Evolutionary conservation across 2,329 filamentous ascomycete genomes (phyloP).

Genomic region (Trematosphaeria pertusa): DNA sequence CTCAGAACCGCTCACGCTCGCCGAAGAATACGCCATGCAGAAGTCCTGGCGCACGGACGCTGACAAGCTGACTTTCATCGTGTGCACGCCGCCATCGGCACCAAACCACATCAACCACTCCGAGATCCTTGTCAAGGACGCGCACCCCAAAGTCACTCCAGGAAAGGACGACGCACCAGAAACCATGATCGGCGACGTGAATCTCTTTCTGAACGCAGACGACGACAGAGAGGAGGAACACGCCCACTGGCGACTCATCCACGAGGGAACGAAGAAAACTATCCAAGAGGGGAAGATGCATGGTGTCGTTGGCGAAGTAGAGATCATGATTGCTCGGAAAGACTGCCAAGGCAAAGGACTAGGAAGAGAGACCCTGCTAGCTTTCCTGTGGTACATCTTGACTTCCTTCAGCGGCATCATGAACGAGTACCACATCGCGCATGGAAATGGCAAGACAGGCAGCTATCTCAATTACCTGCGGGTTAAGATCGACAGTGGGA

Average conservation of each 20-base stretch:
- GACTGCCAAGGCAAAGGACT: constrained; percentile 67
- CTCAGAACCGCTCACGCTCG: constrained; percentile 80
- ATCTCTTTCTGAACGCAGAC: constrained; percentile 71
- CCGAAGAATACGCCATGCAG: constrained; percentile 91
- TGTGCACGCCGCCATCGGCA: constrained; percentile 58
- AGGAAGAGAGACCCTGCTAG: constrained; percentile 69
- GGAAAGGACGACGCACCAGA: constrained; percentile 60
- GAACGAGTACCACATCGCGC: constrained; percentile 56
- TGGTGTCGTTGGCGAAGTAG: constrained; percentile 71
- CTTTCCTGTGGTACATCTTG: constrained; percentile 74
- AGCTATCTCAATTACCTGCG: constrained; percentile 56
- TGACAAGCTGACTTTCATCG: constrained; percentile 93
- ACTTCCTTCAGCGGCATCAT: constrained; percentile 63
- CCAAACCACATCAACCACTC: not conserved
- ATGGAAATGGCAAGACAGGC: constrained; percentile 19
- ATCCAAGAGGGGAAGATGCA: constrained; percentile 1
- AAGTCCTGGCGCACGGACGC: constrained; percentile 79
- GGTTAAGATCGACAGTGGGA: constrained; percentile 67
- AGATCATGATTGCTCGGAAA: constrained; percentile 80
- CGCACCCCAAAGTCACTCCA: constrained; percentile 6
- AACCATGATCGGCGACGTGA: constrained; percentile 58
- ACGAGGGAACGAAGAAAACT: not conserved
- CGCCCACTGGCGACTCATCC: constrained; percentile 9
- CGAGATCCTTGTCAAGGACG: not conserved
- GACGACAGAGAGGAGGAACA: constrained; percentile 29